These are phyloP conservation scores for Eimeria tenella DNA, from an alignment of 169 alveolate genomes.

Conservation along the genomic window DNA sequence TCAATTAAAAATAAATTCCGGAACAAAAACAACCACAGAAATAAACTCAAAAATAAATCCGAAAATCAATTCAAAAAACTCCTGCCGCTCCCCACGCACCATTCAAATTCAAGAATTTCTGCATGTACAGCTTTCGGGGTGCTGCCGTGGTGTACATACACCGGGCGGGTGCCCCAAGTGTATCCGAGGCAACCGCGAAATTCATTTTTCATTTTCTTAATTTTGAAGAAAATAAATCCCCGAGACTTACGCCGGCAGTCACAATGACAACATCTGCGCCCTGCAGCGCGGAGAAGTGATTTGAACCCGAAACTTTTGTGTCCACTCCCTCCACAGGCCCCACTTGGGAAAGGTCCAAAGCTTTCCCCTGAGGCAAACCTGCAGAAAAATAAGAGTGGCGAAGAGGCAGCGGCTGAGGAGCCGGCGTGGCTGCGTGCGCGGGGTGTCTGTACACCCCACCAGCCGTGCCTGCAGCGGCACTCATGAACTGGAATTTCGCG, in stretches of 20 bases:
- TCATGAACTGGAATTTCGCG: too few species aligned
- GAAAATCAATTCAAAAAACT: too few species aligned
- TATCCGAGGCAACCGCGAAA: too few species aligned
- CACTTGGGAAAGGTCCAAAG: constrained; percentile 87
- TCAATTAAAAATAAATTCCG: background rate
- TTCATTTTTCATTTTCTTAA: background rate
- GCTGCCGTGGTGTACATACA: too few species aligned
- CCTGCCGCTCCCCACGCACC: background rate
- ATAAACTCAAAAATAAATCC: too few species aligned
- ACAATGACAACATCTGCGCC: constrained; percentile 91
- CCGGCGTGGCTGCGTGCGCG: too few species aligned
- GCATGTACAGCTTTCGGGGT: too few species aligned
- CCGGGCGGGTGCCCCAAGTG: too few species aligned
- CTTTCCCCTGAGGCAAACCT: constrained; percentile 90
- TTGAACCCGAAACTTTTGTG: constrained; percentile 84
- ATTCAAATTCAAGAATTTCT: background rate
- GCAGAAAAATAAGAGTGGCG: background rate
- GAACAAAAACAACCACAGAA: background rate
- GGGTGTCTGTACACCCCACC: too few species aligned
- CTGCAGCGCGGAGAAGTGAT: constrained; percentile 82
- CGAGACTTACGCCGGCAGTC: constrained; percentile 88
- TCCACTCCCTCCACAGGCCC: constrained; percentile 86
- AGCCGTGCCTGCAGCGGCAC: too few species aligned
- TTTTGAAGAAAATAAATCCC: too few species aligned
- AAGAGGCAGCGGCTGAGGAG: too few species aligned